Base-by-base conservation (phyloP, 31 red algal species). In the Porphyra umbilicalis region DNA sequence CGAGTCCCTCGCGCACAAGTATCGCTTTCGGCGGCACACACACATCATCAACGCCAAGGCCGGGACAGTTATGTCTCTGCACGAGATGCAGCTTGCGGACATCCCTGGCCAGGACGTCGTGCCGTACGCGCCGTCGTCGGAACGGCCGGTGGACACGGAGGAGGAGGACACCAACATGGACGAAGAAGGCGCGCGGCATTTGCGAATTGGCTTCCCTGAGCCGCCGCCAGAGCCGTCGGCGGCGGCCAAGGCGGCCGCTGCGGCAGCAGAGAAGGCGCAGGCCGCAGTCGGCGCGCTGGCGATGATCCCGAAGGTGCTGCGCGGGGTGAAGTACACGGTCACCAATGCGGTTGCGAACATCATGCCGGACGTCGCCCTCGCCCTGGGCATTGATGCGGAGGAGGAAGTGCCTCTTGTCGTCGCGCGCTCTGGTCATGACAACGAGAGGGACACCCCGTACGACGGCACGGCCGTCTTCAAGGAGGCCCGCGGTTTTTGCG, bases 361-460 rank as follows among this genome's bases (percentile, higher is more conserved):
- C 10, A 96, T 96, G 94, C 94, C 94, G 6, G 94, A 96, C 85
- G 90, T 96, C 31, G 82, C 94, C 32, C 85, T 85, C 42, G 86
- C 87, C 9, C 75, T 96, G 16, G 94, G 94, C 31, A 89, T 96
- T 71, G 89, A 92, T 76, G 94, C 88, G 34, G 86, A 88, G 29
- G 89, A 96, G 46, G 90, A 92, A 84, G 87, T 91, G 34, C 84
- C 90, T 18, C 36, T 96, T 9, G 80, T 87, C 15, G 82, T 90
- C 8, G 78, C 89, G 18, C 77, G 83, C 35, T 79, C 83, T 31
- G 38, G 40, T 33, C 80, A 88, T 4, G 80, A 87, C 33, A 89
- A 89, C 34, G 89, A 92, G 75, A 85, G 90, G 89, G 90, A 90
- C 44, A 34, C 35, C 10, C 33, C 33, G 11, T 96, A 92, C 74